phyloP scores from a whole-genome alignment of 2,329 filamentous ascomycete species.

The Septoria petroselini region DNA sequence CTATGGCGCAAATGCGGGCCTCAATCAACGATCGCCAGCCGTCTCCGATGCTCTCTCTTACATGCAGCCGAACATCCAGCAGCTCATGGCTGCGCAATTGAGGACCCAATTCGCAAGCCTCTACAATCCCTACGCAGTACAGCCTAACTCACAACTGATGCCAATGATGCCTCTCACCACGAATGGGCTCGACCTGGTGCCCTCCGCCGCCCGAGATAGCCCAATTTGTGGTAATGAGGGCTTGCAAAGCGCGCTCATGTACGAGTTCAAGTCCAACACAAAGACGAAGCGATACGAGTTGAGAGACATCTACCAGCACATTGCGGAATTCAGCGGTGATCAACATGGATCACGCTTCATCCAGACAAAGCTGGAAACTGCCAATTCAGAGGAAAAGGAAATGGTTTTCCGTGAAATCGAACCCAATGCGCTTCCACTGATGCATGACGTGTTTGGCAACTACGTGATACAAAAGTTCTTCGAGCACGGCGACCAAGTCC shows the following conservation, averaged over 20 bases:
- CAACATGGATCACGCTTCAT: slow-evolving; percentile 96
- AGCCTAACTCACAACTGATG: slow-evolving; percentile 38
- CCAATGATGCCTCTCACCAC: slow-evolving; percentile 39
- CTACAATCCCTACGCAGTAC: slow-evolving; percentile 38
- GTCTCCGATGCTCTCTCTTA: slow-evolving; percentile 41
- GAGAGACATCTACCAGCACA: slow-evolving; percentile 80
- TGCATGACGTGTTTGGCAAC: slow-evolving; percentile 96
- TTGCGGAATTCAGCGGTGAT: slow-evolving; percentile 93
- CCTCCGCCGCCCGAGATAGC: slow-evolving; percentile 51
- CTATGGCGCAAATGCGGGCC: slow-evolving; percentile 12
- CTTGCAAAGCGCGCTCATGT: slow-evolving; percentile 68
- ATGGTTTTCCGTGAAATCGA: slow-evolving; percentile 84
- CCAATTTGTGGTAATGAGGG: slow-evolving; percentile 54
- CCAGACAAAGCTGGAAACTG: slow-evolving; percentile 84
- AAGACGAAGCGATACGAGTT: slow-evolving; percentile 77
- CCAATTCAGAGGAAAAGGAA: slow-evolving; percentile 94
- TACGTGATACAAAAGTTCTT: slow-evolving; percentile 99
- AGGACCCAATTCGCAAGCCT: slow-evolving; percentile 35
- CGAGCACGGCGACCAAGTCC: slow-evolving; percentile 87
- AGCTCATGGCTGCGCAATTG: slow-evolving; percentile 40
- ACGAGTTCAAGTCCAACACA: slow-evolving; percentile 73
- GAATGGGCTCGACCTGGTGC: slow-evolving; percentile 39
- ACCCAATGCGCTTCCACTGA: slow-evolving; percentile 78
- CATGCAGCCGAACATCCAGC: slow-evolving; percentile 39
- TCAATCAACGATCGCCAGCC: slow-evolving; percentile 19